These are phyloP conservation scores for Sporormia fimetaria DNA, from an alignment of 495 filamentous ascomycete genomes.

Conservation along the genomic window DNA sequence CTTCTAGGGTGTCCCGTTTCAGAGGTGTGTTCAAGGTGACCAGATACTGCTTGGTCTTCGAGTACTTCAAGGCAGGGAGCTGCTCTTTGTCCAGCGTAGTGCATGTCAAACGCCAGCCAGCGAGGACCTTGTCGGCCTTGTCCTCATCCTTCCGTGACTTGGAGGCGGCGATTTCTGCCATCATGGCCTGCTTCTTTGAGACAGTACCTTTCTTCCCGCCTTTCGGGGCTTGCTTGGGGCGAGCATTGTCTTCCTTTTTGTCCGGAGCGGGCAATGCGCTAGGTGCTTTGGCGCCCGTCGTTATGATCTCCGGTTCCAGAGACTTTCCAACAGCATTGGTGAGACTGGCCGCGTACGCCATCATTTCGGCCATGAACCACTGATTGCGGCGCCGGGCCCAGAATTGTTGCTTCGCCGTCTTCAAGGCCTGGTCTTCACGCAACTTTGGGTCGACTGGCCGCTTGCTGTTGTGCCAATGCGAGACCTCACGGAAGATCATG, in stretches of 20 bases:
- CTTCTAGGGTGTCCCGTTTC: slow-evolving; percentile 27
- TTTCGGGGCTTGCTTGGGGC: slow-evolving; percentile 5
- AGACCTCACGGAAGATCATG: slow-evolving; percentile 44
- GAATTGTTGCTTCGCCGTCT: slow-evolving; percentile 20
- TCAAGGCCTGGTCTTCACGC: slow-evolving; percentile 12
- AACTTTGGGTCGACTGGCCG: slow-evolving; percentile 36
- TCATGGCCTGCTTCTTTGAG: slow-evolving; percentile 32
- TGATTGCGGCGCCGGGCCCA: slow-evolving; percentile 39
- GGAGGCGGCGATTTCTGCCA: slow-evolving; percentile 24
- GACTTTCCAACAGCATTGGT: slow-evolving; percentile 51
- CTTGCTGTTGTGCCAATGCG: slow-evolving; percentile 55
- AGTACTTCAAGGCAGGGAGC: slow-evolving; percentile 14
- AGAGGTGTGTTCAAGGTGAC: slow-evolving; percentile 24
- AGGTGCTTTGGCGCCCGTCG: slow-evolving; percentile 29
- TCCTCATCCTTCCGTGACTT: slow-evolving; percentile 27
- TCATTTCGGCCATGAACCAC: slow-evolving; percentile 50
- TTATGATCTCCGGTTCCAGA: slow-evolving; percentile 51
- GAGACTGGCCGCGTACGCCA: slow-evolving; percentile 57
- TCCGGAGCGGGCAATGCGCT: slow-evolving; percentile 4
- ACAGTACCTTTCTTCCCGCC: slow-evolving; percentile 12
- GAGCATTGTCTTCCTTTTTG: slow-evolving; percentile 29
- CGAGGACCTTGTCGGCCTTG: slow-evolving; percentile 13
- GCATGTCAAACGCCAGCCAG: slow-evolving; percentile 25
- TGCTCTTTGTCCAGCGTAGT: slow-evolving; percentile 22
- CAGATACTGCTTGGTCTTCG: slow-evolving; percentile 27